Conservation (phyloP, 2,329 filamentous ascomycete genomes). For the Coleophoma eucalyptorum region DNA sequence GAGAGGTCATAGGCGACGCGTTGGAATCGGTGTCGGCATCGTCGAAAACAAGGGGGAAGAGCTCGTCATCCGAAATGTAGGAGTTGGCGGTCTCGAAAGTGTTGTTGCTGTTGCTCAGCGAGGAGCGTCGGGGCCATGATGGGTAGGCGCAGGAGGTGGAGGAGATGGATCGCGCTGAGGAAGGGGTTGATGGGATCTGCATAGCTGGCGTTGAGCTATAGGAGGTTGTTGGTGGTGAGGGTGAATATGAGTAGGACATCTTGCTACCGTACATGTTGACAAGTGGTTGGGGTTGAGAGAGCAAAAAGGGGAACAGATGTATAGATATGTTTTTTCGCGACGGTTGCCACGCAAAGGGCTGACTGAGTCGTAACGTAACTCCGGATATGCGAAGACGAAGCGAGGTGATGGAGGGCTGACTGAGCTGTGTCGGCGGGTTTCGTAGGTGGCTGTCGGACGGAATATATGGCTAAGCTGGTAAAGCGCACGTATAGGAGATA, state of each 20-base stretch:
- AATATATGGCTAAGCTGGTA: too few species aligned
- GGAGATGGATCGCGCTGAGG: slow-evolving; percentile 13
- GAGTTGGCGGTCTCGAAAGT: slow-evolving; percentile 15
- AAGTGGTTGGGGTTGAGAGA: not conserved
- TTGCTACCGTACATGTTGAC: not conserved
- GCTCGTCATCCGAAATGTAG: slow-evolving; percentile 58
- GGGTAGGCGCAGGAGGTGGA: slow-evolving; percentile 47
- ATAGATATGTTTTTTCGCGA: too few species aligned
- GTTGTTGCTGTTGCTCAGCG: slow-evolving; percentile 32
- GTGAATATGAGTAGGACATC: slow-evolving; percentile 2
- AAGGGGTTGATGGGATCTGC: slow-evolving; percentile 18
- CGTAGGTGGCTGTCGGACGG: too few species aligned
- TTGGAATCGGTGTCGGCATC: slow-evolving; percentile 42
- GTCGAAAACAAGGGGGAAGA: slow-evolving; percentile 47
- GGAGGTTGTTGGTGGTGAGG: slow-evolving; percentile 18
- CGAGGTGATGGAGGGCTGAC: too few species aligned
- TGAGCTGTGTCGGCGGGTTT: too few species aligned
- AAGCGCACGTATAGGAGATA: too few species aligned
- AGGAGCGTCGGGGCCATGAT: slow-evolving; percentile 53
- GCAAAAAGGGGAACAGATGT: not conserved
- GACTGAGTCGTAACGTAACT: too few species aligned
- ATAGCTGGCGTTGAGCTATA: slow-evolving; percentile 20
- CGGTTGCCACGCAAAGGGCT: too few species aligned
- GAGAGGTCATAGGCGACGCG: slow-evolving; percentile 30
- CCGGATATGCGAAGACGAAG: too few species aligned